These are phyloP conservation scores for Panicum miliaceum DNA, from an alignment of 176 grass and related monocot genomes.

Conservation along the genomic window DNA sequence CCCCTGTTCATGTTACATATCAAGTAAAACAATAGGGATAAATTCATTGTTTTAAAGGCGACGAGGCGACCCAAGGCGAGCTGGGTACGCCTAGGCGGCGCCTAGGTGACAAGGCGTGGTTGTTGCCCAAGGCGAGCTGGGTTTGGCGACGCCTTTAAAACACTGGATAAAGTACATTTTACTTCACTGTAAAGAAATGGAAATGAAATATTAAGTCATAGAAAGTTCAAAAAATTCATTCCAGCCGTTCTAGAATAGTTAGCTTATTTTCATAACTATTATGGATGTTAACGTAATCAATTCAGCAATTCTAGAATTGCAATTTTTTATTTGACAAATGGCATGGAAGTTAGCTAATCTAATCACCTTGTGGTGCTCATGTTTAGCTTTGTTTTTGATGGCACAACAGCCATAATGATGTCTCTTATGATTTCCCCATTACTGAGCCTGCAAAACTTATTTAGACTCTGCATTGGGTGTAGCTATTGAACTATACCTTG, in stretches of 20 bases:
- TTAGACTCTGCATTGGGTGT: constrained; percentile 12
- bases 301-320: not conserved
- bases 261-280: constrained; percentile 16
- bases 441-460: constrained; percentile 26
- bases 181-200: not conserved
- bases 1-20: not conserved
- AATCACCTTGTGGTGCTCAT: constrained; percentile 17
- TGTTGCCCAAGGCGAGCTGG: no score
- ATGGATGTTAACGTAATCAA: not conserved
- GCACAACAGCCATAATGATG: not conserved
- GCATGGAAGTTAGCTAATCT: constrained; percentile 7
- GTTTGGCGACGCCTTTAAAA: no score
- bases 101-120: no score
- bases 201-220: not conserved
- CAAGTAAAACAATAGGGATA: not conserved
- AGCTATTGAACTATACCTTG: not conserved
- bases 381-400: constrained; percentile 22
- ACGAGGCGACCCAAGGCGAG: no score
- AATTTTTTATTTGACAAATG: constrained; percentile 1
- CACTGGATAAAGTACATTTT: no score
- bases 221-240: not conserved
- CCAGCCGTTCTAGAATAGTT: not conserved
- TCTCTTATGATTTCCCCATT: not conserved
- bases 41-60: no score
- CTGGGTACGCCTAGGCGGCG: no score